Base-by-base conservation (phyloP, 2,329 filamentous ascomycete genomes). In the Sporothrix curviconia region DNA sequence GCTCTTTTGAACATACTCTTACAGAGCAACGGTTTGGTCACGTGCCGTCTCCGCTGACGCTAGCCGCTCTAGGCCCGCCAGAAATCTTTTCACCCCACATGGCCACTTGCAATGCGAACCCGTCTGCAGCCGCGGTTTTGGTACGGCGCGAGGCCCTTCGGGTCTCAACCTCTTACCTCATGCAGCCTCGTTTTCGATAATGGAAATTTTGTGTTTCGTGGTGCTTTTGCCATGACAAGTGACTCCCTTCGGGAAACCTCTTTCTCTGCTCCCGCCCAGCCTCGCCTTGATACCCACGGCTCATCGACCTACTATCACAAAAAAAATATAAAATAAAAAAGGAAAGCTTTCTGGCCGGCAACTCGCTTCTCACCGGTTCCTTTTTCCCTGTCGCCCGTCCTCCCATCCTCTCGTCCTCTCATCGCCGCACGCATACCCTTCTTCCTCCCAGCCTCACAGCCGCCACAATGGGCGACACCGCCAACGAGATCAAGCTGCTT, bases 401-500 rank as follows among this genome's bases (percentile, higher is more conserved):
- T n/a, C n/a, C n/a, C n/a, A n/a, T n/a, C 37, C 37, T 39, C 47
- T 37, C 28, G 19, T 37, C 34, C 12, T 25, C 19, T 25, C 39
- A 11, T 19, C 28, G n/a, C n/a, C 22, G 4, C 3, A 39, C 14
- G 14, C n/a, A 3, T n/a, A n/a, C n/a, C 22, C 12, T 11, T 17
- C 12, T 42, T 22, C 39, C 7, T 17, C 22, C 24, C 22, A 37
- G 22, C 11, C n/a, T 24, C 28, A 34, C 28, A 32, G 30, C 39
- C 32, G 17, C 25, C 40, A 59, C 42, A 22, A 59, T 61, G 58
- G 55, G 55, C 44, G 51, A 59, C 42, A 56, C 59, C 9, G 68
- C 69, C 60, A 73, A 73, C 64, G 70, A 72, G 63, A 72, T 73
- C 66, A 73, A 73, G 61, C 56, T 73, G 62, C 68, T 73, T 47